Base-by-base conservation (phyloP, 495 filamentous ascomycete species). In the Penicillium bovifimosum region DNA sequence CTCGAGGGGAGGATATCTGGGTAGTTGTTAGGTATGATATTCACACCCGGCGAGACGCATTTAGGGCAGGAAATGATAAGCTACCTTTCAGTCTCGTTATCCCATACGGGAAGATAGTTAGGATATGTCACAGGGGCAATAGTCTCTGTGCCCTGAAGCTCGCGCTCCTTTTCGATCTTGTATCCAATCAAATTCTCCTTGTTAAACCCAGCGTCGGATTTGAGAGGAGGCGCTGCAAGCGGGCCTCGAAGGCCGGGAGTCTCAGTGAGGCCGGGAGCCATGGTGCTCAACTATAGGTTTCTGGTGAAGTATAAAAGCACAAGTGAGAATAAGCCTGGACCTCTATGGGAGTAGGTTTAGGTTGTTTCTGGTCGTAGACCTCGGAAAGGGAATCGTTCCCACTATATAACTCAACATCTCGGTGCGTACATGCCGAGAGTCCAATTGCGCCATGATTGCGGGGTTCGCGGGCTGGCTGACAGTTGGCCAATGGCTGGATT, bases 61-160 rank as follows among this genome's bases (percentile, higher is more conserved):
- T 13, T 27, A 5, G 20, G 13, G 34, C 28, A 17, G 14, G 27
- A 18, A 5, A 18, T 35, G 5, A 13, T 1, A 32, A 32, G 44
- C 41, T 61, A 74, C 71, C 67, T 67, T 47, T 63, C 64, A 7
- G 68, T 76, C 61, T 76, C 65, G 58, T 76, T 82, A 56, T 87
- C 78, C 86, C 86, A 91, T 2, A 82, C 85, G 8, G 87, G 86
- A 9, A 92, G 78, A 64, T 92, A 92, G 61, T 91, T 75, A 1
- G 82, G 83, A 61, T 86, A 91, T 10, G 72, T 66, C 0, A 77
- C 85, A 69, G 73, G 68, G 17, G 68, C 61, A 49, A 74, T 69
- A 56, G 68, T 75, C 9, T 58, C 62, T 41, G 73, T 73, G 8
- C 76, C 76, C 49, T 77, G 68, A 18, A 71, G 47, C 49, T 78